A percentile compares a stretch with the other conserved stretches of the same genome.
Evolutionary conservation across 2,329 filamentous ascomycete species (phyloP).

Genomic region (Botrytis tulipae): DNA sequence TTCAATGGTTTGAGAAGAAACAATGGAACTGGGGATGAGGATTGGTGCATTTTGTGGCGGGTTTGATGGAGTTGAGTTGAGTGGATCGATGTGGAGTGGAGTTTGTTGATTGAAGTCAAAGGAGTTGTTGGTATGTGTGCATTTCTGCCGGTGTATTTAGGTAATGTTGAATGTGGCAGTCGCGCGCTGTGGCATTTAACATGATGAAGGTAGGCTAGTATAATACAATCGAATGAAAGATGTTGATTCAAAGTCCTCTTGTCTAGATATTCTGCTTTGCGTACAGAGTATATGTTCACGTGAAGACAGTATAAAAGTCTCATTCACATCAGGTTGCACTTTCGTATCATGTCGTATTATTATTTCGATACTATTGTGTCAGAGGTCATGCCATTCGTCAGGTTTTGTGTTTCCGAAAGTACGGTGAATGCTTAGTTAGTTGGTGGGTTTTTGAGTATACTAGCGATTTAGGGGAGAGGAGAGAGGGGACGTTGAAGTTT

Average conservation of each 20-base stretch:
- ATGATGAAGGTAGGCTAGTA: neutral
- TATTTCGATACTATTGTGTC: neutral
- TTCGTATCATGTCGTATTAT: neutral
- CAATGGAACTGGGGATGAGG: neutral
- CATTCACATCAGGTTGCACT: neutral
- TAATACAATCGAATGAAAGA: neutral
- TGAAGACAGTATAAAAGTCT: neutral
- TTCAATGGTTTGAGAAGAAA: neutral
- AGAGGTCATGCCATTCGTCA: neutral
- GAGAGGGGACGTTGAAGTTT: neutral
- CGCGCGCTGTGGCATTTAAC: neutral
- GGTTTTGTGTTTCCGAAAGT: neutral
- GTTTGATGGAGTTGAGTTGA: neutral
- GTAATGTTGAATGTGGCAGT: neutral
- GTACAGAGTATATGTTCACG: neutral
- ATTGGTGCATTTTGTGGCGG: neutral
- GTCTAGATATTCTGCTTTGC: neutral
- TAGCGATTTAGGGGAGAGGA: neutral
- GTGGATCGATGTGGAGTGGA: neutral
- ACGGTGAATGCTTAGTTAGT: neutral
- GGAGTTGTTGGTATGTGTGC: neutral
- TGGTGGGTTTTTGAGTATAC: neutral
- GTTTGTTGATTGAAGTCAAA: neutral
- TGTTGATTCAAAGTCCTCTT: neutral
- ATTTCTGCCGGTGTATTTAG: neutral